phyloP scores from a whole-genome alignment of 1,284 basidiomycete species.

The Entoloma clypeatum region DNA sequence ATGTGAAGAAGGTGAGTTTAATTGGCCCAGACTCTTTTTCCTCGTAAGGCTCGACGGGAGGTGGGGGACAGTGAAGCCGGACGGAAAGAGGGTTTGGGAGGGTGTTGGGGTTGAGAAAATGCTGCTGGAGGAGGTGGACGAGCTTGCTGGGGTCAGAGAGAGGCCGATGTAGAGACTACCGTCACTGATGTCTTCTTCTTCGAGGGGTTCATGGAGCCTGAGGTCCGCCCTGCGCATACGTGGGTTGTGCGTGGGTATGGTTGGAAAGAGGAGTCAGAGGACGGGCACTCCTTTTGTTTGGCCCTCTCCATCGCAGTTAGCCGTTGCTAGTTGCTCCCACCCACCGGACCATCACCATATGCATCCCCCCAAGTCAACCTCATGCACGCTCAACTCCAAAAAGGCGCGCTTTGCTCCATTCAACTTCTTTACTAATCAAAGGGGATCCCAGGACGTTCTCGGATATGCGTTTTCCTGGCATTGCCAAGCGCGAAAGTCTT shows the following conservation, averaged over 20 bases:
- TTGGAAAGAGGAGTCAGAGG: constrained; percentile 2
- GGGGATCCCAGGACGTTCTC: too few relatives aligned
- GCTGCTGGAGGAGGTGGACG: constrained; percentile 19
- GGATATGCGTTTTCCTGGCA: too few relatives aligned
- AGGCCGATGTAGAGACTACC: constrained; percentile 19
- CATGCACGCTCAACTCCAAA: too few relatives aligned
- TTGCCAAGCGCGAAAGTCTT: too few relatives aligned
- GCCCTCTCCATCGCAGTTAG: too few relatives aligned
- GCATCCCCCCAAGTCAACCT: too few relatives aligned
- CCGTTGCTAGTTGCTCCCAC: too few relatives aligned
- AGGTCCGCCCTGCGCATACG: constrained; percentile 15
- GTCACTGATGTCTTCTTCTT: constrained; percentile 22
- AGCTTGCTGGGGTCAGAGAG: constrained; percentile 18
- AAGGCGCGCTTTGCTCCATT: too few relatives aligned
- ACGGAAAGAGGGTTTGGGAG: constrained; percentile 14
- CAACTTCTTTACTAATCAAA: too few relatives aligned
- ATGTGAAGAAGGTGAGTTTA: constrained; percentile 22
- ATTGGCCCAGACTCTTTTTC: constrained; percentile 18
- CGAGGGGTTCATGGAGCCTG: constrained; percentile 20
- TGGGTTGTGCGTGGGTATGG: constrained; percentile 7
- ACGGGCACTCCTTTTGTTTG: too few relatives aligned
- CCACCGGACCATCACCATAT: too few relatives aligned
- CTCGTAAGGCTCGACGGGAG: constrained; percentile 11
- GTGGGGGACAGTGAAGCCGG: constrained; percentile 14
- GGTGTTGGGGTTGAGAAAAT: constrained; percentile 16